Evolutionary conservation across 1,284 basidiomycete genomes (phyloP).

Genomic region (Uromyces viciae-fabae): DNA sequence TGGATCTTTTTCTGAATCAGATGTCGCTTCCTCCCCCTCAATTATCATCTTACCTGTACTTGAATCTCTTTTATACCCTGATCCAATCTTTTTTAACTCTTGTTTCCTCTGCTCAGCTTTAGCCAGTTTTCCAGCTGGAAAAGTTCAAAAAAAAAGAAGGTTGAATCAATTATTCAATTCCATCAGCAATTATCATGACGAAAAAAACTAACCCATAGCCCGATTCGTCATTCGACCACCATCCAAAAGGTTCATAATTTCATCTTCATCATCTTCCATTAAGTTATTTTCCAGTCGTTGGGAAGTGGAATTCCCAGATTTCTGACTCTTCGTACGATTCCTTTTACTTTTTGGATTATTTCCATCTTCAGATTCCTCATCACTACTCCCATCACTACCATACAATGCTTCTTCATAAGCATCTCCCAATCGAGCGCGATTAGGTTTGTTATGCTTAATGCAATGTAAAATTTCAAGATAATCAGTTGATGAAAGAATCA

Average conservation of each 20-base stretch:
- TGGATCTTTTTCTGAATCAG: conserved; percentile 53
- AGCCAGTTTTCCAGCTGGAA: conserved; percentile 46
- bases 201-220: conserved; percentile 65
- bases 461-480: conserved; percentile 42
- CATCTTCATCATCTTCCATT: conserved; percentile 81
- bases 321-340: conserved; percentile 45
- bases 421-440: conserved; percentile 61
- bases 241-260: conserved; percentile 90
- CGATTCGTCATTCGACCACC: conserved; percentile 66
- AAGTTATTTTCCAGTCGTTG: conserved; percentile 60
- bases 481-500: not conserved
- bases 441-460: conserved; percentile 53
- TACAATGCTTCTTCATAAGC: conserved; percentile 94
- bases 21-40: no score
- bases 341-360: conserved; percentile 30
- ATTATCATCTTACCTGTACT: conserved; percentile 86
- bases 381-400: conserved; percentile 64
- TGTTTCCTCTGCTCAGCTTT: conserved; percentile 59
- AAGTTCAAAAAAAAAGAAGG: not conserved
- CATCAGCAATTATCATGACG: not conserved
- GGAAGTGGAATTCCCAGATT: conserved; percentile 46
- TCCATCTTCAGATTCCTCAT: conserved; percentile 69
- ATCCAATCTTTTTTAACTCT: conserved; percentile 59
- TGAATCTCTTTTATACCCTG: conserved; percentile 81
- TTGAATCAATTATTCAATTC: not conserved